phyloP scores from a whole-genome alignment of 2,329 filamentous ascomycete species.

The Aspergillus glaucus region DNA sequence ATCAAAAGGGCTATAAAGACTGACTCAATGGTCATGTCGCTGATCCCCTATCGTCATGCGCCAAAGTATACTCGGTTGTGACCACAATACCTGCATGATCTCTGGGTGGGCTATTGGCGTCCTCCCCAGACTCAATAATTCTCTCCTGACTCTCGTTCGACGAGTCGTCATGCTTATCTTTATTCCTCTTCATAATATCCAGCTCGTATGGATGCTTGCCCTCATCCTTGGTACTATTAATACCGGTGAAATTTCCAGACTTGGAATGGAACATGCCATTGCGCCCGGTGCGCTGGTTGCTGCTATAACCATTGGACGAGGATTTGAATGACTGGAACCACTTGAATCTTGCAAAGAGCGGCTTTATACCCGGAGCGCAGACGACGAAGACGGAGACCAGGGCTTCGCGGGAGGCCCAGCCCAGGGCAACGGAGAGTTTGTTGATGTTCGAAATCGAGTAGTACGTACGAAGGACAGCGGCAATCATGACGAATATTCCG shows the following conservation, averaged over 20 bases:
- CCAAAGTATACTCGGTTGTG: conserved; percentile 7
- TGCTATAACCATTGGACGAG: conserved; percentile 1
- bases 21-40: background rate
- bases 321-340: conserved; percentile 6
- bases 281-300: background rate
- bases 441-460: conserved; percentile 15
- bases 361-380: conserved; percentile 14
- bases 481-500: conserved; percentile 16
- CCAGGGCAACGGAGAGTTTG: conserved; percentile 9
- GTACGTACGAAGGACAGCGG: conserved; percentile 13
- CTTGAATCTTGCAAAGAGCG: conserved; percentile 4
- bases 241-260: background rate
- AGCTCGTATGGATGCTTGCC: conserved; percentile 7
- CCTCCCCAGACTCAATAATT: conserved; percentile 3
- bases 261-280: conserved; percentile 4
- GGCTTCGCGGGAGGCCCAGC: conserved; percentile 14
- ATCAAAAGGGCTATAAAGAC: too few relatives aligned
- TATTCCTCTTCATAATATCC: background rate
- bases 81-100: conserved; percentile 7
- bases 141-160: conserved; percentile 10
- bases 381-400: conserved; percentile 13
- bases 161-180: background rate
- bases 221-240: background rate
- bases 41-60: conserved; percentile 4
- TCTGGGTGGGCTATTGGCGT: background rate